These are phyloP conservation scores for Diplodia intermedia DNA, from an alignment of 2,329 filamentous ascomycete genomes.

Conservation along the genomic window DNA sequence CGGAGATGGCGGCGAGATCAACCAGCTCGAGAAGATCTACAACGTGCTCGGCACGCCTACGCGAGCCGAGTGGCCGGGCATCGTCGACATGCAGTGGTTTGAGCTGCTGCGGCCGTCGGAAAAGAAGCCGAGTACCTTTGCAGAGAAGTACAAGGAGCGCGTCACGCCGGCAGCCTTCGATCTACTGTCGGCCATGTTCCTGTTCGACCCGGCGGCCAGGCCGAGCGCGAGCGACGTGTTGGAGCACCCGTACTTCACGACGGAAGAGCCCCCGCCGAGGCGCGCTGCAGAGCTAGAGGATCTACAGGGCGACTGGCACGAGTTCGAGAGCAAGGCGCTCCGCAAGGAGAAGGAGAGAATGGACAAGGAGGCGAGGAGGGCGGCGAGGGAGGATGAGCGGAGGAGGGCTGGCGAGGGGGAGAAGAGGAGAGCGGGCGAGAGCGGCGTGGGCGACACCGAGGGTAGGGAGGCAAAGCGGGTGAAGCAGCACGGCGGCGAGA, in stretches of 20 bases:
- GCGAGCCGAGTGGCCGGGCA: constrained; percentile 81
- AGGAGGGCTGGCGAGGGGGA: constrained; percentile 38
- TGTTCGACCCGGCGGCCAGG: constrained; percentile 83
- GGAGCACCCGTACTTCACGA: constrained; percentile 84
- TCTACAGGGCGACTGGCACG: constrained; percentile 95
- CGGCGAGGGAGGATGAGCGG: constrained; percentile 35
- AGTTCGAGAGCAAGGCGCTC: constrained; percentile 95
- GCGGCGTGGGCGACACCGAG: constrained; percentile 39
- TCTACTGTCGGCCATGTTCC: constrained; percentile 82
- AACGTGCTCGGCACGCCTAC: constrained; percentile 88
- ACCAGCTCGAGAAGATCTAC: constrained; percentile 97
- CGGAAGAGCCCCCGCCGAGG: constrained; percentile 76
- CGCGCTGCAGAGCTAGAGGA: constrained; percentile 83
- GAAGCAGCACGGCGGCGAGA: constrained; percentile 31
- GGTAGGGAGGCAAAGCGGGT: constrained; percentile 43
- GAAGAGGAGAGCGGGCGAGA: constrained; percentile 43
- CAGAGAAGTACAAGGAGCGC: constrained; percentile 79
- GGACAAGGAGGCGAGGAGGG: constrained; percentile 62
- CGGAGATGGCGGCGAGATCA: constrained; percentile 93
- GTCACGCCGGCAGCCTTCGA: constrained; percentile 84
- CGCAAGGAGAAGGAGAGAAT: constrained; percentile 83
- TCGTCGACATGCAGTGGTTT: constrained; percentile 97
- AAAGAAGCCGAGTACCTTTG: constrained; percentile 76
- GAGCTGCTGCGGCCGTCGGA: constrained; percentile 83
- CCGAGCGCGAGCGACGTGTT: constrained; percentile 85